Evolutionary conservation across 192 early-diverging fungal species (phyloP), one percentile per base, ranked within the genome.

Genomic region (Podila epicladia): DNA sequence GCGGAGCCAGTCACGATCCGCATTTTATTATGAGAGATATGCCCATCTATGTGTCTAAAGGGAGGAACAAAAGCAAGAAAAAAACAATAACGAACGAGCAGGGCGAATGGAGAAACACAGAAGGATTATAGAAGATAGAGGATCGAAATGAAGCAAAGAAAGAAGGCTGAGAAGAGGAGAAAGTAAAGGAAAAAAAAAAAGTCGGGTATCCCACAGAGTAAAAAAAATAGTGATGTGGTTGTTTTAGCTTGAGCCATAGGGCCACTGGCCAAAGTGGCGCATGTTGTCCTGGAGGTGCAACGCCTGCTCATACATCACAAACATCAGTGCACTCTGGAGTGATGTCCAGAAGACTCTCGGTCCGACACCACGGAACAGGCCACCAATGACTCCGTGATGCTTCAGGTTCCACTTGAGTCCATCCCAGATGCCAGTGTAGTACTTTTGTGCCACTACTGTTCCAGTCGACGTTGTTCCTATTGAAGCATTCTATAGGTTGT

Each of bases 321-420:
- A 94, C 92, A 94, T 92, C 60, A 90, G 69, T 5, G 87, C 88
- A 59, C 85, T 87, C 79, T 94, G 92, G 63, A 88, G 69, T 38
- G 86, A 88, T 24, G 92, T 93, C 91, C 93, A 93, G 41, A 88
- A 86, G 62, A 94, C 93, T 28, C 91, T 73, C 7, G 92, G 92
- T 50, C 93, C 93, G 61, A 89, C 85, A 17, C 94, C 94, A 61
- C 93, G 82, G 84, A 92, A 95, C 24, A 94, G 69, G 24, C 92
- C 94, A 45, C 67, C 73, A 29, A 84, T 72, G 6, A 86, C 60
- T 4, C 88, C 88, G 49, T 88, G 85, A 61, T 89, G 72, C 68
- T 77, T 85, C 68, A 87, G 84, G 58, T 89, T 89, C 87, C 87
- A 88, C 64, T 86, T 69, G 60, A 89, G 65, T 22, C 88, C 88